Evolutionary conservation across 202 grass and related monocot genomes (phyloP), one percentile per base, ranked within the genome.

Genomic region (Brachypodium distachyon): DNA sequence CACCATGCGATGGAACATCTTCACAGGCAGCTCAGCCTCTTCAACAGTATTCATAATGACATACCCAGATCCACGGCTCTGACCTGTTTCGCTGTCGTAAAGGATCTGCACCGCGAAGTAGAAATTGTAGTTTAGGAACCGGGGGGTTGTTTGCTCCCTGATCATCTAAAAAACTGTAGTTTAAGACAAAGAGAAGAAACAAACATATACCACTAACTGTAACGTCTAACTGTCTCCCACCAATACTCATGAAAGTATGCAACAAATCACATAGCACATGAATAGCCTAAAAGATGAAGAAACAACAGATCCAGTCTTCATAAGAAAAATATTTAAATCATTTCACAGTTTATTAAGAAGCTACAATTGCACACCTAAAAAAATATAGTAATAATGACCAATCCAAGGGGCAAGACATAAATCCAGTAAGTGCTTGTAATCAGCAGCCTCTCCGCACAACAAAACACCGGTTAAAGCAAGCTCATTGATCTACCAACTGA

Each of bases 11-110:
- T 93, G 74, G 54, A 85, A 81, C 78, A 85, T 89, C 74, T 73
- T 72, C 4, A 91, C 72, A 48, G 93, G 90, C 53, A 85, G 93
- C 1, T 97, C 90, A 33, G 88, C 88, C 71, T 97, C 88, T 76
- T 86, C 75, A 22, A 89, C 21, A 12, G 90, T 87, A 57, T 83
- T 85, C 88, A 97, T 93, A 42, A 88, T 93, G 12, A 97, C 90
- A 23, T 91, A 93, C 22, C 94, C 94, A 93, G 93, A 97, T 42
- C 94, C 90, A 72, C 94, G 85, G 67, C 94, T 91, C 59, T 83
- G 90, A 46, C 56, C 81, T 40, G 81, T 91, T 29, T 87, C 88
- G 48, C 86, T 91, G 61, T 93, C 86, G 83, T 87, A 97, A 42
- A 97, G 78, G 26, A 91, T 81, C 90, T 97, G 47, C 18, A 21